Evolutionary conservation across 768 basidiomycete genomes (phyloP), one percentile per base, ranked within the genome.

Genomic region (Grammothele lineata): DNA sequence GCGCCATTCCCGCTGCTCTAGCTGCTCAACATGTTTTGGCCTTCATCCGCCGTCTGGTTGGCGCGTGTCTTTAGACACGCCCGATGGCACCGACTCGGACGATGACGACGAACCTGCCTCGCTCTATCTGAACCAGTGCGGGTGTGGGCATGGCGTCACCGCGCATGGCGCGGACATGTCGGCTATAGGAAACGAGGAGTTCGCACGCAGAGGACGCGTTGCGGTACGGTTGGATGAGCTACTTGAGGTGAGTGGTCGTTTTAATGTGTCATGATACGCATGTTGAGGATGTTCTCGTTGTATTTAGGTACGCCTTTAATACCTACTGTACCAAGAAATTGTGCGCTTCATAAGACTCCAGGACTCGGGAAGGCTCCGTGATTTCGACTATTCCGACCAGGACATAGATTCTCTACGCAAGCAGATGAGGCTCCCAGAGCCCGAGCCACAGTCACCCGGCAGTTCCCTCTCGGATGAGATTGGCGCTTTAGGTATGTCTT

Each of bases 191-290:
- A 71, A 69, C 40, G 73, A 76, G 38, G 85, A 91, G 65, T 83
- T 85, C 63, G 64, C 69, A n/a, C 76, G 92, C 33, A 75, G 87
- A 62, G 79, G 75, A 35, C 82, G 81, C 47, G 78, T 88, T 10
- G 91, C 89, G 3, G 77, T 84, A 42, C 78, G 86, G 47, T 74
- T 93, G 43, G 92, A 94, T 59, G 88, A 92, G 63, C 62, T 87
- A 45, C 67, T 93, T 38, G 78, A 91, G 77, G 92, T 89, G 53
- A 54, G 82, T 30, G 6, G 10, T 24, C 27, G 11, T 19, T 23
- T n/a, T 19, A 11, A 19, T 38, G 12, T n/a, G n/a, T n/a, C n/a
- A 21, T 22, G 19, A 38, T 32, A 19, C 15, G 23, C 22, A 15
- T 18, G n/a, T 15, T 43, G 2, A 39, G 37, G 41, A 36, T 43